Conservation (phyloP, 495 filamentous ascomycete species). For the Penicillium fimorum region DNA sequence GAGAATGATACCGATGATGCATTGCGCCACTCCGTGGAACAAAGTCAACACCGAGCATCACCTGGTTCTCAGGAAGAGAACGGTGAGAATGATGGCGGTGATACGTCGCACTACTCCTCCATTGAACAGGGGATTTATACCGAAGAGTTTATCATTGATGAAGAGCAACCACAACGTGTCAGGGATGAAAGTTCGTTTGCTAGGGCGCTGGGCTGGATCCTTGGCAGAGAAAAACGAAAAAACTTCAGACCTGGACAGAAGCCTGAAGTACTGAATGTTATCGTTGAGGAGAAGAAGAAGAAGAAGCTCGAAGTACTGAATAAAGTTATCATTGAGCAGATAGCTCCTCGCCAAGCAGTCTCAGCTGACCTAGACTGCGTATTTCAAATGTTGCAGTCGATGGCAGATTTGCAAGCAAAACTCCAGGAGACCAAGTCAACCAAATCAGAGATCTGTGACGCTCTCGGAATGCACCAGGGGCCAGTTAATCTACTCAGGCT, state of each 20-base stretch:
- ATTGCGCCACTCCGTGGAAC: no score
- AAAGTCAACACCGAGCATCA: no score
- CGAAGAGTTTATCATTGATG: no score
- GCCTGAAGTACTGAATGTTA: not conserved
- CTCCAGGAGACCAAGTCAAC: not conserved
- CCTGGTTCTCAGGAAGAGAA: no score
- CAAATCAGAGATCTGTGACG: conserved; percentile 6
- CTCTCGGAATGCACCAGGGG: not conserved
- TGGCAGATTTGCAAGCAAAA: not conserved
- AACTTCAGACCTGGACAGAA: not conserved
- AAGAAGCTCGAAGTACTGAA: not conserved
- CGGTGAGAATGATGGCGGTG: not conserved
- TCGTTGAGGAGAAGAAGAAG: no score
- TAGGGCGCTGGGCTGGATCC: not conserved
- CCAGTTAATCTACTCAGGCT: not conserved
- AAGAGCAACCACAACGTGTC: not conserved
- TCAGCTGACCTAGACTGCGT: conserved; percentile 10
- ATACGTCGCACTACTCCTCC: not conserved
- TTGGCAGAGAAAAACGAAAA: not conserved
- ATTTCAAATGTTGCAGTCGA: not conserved
- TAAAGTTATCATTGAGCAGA: conserved; percentile 15
- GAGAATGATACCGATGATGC: no score
- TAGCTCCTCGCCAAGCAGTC: conserved; percentile 8
- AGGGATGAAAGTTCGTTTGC: not conserved
- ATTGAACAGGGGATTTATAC: no score